These are phyloP conservation scores for Quercus berberidifolia DNA, from an alignment of 306 rosid species.

Conservation along the genomic window DNA sequence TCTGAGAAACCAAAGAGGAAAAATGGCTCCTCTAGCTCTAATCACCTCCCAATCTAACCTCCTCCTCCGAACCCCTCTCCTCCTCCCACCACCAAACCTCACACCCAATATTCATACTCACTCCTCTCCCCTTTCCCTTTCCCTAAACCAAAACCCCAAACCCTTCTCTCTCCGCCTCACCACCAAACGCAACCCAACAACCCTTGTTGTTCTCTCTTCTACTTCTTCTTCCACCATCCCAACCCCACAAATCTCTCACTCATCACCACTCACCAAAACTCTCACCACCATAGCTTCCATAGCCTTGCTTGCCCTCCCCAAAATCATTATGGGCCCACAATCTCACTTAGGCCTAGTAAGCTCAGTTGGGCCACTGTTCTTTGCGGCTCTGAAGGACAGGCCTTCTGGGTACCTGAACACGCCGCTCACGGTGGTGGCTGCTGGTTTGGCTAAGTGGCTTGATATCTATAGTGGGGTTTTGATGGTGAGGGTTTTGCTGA, in stretches of 20 bases:
- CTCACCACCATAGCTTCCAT: slow-evolving; percentile 11
- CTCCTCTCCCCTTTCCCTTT: slow-evolving; percentile 6
- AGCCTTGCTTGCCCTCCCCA: not conserved
- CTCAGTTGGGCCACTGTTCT: slow-evolving; percentile 46
- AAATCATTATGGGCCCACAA: not conserved
- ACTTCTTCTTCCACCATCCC: not conserved
- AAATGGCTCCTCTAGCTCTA: not conserved
- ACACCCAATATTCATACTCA: not conserved
- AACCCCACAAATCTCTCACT: not conserved
- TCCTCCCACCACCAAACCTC: not conserved
- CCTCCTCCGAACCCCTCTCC: not conserved
- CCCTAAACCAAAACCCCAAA: not conserved
- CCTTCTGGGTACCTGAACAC: slow-evolving; percentile 60
- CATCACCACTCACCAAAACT: slow-evolving; percentile 17
- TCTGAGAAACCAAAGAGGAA: too few species aligned
- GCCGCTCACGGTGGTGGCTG: slow-evolving; percentile 93
- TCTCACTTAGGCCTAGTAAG: not conserved
- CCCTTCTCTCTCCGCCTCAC: not conserved
- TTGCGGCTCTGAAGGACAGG: slow-evolving; percentile 49
- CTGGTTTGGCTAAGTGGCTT: slow-evolving; percentile 84
- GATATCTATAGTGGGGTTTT: slow-evolving; percentile 93
- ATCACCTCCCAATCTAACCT: slow-evolving; percentile 6
- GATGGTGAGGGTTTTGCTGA: slow-evolving; percentile 92
- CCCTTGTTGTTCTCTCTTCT: not conserved
- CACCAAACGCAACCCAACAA: not conserved